Conservation (phyloP, 2,329 filamentous ascomycete genomes). For the Sarocladiaceae sp. region DNA sequence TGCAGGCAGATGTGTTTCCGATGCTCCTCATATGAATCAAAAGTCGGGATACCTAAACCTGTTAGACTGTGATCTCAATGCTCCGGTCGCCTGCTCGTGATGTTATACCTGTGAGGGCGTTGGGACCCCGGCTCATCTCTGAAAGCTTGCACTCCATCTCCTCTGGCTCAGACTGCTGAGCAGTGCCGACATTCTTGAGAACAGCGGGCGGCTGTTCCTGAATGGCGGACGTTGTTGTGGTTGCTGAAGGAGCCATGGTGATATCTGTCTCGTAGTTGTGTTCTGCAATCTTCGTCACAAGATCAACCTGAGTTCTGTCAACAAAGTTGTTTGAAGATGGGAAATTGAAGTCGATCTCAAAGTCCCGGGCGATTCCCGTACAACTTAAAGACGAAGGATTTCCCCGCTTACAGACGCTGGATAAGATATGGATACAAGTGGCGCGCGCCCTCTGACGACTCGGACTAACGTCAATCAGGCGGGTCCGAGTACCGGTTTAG, state of each 20-base stretch:
- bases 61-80: background rate
- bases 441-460: no score
- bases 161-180: constrained; percentile 12
- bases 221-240: background rate
- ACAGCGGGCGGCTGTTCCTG: background rate
- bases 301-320: no score
- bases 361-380: no score
- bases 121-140: constrained; percentile 18
- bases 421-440: no score
- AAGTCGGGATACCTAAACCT: constrained; percentile 33
- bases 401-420: no score
- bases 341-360: no score
- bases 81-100: background rate
- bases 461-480: no score
- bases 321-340: no score
- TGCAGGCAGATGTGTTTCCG: constrained; percentile 59
- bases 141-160: constrained; percentile 13
- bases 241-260: constrained; percentile 5
- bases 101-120: constrained; percentile 16
- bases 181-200: constrained; percentile 2
- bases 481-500: no score
- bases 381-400: no score
- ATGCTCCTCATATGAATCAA: constrained; percentile 34
- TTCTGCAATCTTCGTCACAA: no score
- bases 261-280: background rate